Percentiles rank a stretch among this genome's conserved stretches.
Evolutionary conservation across 345 rosid genomes (phyloP).

Genomic region (Psidium friedrichsthalianum): DNA sequence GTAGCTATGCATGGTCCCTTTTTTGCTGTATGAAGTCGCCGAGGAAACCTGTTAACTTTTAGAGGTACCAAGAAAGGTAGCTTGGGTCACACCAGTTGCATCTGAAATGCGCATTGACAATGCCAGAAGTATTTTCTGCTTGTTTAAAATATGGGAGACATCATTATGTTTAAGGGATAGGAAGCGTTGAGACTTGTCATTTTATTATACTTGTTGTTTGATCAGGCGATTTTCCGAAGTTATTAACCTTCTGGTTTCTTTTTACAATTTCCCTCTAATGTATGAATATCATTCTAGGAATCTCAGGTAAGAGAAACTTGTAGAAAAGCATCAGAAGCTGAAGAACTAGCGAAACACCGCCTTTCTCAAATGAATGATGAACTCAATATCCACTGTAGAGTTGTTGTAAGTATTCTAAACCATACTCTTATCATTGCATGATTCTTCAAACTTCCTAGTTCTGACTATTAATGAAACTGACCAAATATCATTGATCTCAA

Average conservation of each 20-base stretch:
- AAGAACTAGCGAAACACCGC: constrained; percentile 38
- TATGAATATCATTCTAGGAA: neutral
- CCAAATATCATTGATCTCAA: neutral
- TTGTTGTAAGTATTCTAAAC: constrained; percentile 27
- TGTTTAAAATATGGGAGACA: neutral
- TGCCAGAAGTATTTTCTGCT: neutral
- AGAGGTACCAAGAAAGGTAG: neutral
- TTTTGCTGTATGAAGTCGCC: neutral
- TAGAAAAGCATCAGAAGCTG: constrained; percentile 41
- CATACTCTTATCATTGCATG: neutral
- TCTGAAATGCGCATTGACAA: neutral
- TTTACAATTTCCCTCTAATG: neutral
- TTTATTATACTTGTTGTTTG: neutral
- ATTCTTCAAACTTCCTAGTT: neutral
- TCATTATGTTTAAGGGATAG: neutral
- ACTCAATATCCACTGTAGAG: constrained; percentile 53
- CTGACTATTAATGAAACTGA: neutral
- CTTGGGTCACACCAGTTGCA: neutral
- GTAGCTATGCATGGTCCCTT: neutral
- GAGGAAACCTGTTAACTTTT: too few relatives aligned
- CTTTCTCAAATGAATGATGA: constrained; percentile 52
- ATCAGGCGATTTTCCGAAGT: neutral
- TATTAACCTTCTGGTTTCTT: neutral
- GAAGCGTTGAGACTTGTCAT: neutral
- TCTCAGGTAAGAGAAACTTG: constrained; percentile 55